A percentile compares a stretch with the other conserved stretches of the same genome.
These are phyloP conservation scores for Nitzschia inconspicua DNA, from an alignment of 108 stramenopile species.

Conservation along the genomic window DNA sequence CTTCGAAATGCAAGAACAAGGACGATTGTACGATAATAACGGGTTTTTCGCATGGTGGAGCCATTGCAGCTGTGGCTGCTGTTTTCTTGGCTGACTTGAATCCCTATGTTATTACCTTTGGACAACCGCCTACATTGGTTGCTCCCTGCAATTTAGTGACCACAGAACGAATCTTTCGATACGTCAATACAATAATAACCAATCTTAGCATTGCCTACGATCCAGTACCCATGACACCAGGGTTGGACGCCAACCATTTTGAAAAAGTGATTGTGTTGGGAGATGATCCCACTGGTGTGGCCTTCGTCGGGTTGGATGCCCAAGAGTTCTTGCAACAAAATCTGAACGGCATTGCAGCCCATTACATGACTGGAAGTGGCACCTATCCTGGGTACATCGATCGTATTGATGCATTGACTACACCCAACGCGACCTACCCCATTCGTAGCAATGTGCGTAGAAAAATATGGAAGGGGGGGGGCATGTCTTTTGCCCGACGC, in stretches of 20 bases:
- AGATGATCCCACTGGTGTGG: conserved; percentile 19
- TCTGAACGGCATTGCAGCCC: conserved; percentile 21
- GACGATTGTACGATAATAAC: conserved; percentile 37
- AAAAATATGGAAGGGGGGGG: too few species aligned
- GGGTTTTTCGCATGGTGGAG: conserved; percentile 33
- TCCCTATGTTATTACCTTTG: conserved; percentile 41
- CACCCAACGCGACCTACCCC: neutral
- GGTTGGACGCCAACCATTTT: conserved; percentile 25
- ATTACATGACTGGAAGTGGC: conserved; percentile 12
- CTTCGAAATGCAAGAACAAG: conserved; percentile 13
- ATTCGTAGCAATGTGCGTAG: conserved; percentile 22
- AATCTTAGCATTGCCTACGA: conserved; percentile 25
- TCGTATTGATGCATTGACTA: conserved; percentile 11
- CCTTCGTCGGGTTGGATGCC: conserved; percentile 26
- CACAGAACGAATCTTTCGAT: conserved; percentile 21
- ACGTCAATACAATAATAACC: conserved; percentile 22
- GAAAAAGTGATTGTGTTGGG: conserved; percentile 30
- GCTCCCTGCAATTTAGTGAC: conserved; percentile 20
- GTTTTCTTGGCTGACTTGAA: conserved; percentile 25
- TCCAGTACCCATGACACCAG: conserved; percentile 31
- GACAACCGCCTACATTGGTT: conserved; percentile 28
- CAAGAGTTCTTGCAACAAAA: conserved; percentile 18
- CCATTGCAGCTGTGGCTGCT: conserved; percentile 36
- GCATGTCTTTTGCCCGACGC: conserved; percentile 7
- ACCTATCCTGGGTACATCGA: conserved; percentile 31